These are phyloP conservation scores for Ascochyta viciae-villosae DNA, from an alignment of 2,329 filamentous ascomycete species.

Conservation along the genomic window DNA sequence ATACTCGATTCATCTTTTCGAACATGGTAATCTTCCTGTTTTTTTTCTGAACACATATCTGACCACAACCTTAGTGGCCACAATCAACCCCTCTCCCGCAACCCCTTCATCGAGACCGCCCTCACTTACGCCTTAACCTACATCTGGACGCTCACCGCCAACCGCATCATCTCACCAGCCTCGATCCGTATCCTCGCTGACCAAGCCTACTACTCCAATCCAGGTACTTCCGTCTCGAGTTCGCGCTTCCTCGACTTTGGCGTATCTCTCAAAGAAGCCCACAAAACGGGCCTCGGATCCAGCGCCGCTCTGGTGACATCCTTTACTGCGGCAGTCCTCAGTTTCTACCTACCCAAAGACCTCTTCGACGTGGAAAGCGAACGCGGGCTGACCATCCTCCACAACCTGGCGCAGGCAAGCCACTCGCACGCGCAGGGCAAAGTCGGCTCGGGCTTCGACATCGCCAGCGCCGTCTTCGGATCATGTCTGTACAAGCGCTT, in stretches of 20 bases:
- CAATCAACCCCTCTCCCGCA: slow-evolving; percentile 59
- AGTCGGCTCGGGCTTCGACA: slow-evolving; percentile 93
- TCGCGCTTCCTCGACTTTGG: slow-evolving; percentile 78
- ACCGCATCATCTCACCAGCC: slow-evolving; percentile 68
- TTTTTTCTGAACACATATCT: not conserved
- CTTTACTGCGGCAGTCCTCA: slow-evolving; percentile 77
- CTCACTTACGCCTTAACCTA: slow-evolving; percentile 88
- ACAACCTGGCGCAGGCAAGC: slow-evolving; percentile 92
- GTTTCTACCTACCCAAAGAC: slow-evolving; percentile 70
- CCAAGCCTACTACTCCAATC: slow-evolving; percentile 89
- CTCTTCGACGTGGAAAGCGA: slow-evolving; percentile 65
- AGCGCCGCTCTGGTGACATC: slow-evolving; percentile 93
- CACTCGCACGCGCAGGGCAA: slow-evolving; percentile 98
- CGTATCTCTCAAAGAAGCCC: slow-evolving; percentile 75
- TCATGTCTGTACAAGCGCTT: slow-evolving; percentile 93
- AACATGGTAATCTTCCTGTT: too few relatives aligned
- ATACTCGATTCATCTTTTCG: too few relatives aligned
- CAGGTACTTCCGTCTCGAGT: slow-evolving; percentile 32
- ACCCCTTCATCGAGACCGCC: slow-evolving; percentile 92
- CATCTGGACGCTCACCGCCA: slow-evolving; percentile 60
- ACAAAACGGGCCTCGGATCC: slow-evolving; percentile 96
- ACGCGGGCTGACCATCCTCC: slow-evolving; percentile 68
- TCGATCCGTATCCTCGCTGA: slow-evolving; percentile 89
- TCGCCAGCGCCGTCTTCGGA: slow-evolving; percentile 90
- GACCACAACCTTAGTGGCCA: slow-evolving; percentile 36